phyloP scores from a whole-genome alignment of 2,329 filamentous ascomycete species.

The Talaromyces atroroseus region DNA sequence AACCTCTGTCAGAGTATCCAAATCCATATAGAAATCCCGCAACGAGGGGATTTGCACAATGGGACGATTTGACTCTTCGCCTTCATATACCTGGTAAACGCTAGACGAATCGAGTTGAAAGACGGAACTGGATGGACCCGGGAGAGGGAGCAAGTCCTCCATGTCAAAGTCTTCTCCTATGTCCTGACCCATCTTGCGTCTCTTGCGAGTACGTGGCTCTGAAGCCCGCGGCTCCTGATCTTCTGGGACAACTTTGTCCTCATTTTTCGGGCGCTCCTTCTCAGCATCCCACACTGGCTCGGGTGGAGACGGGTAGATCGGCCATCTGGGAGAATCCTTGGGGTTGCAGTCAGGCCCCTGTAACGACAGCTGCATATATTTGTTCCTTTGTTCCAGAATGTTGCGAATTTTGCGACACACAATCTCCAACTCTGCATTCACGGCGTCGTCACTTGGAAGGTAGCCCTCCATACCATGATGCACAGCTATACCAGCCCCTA shows the following conservation, averaged over 20 bases:
- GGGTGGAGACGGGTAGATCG: slow-evolving; percentile 84
- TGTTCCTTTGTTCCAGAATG: slow-evolving; percentile 79
- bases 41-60: slow-evolving; percentile 83
- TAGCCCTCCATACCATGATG: slow-evolving; percentile 59
- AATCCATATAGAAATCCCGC: slow-evolving; percentile 90
- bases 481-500: slow-evolving; percentile 55
- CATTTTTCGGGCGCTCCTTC: slow-evolving; percentile 6
- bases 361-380: slow-evolving; percentile 79
- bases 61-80: slow-evolving; percentile 60
- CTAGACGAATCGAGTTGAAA: slow-evolving; percentile 77
- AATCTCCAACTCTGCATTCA: slow-evolving; percentile 74
- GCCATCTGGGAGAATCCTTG: slow-evolving; percentile 75
- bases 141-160: slow-evolving; percentile 69
- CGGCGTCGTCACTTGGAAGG: slow-evolving; percentile 67
- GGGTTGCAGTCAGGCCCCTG: slow-evolving; percentile 82
- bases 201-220: slow-evolving; percentile 50
- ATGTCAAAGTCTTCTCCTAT: slow-evolving; percentile 91
- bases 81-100: slow-evolving; percentile 82
- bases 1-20: slow-evolving; percentile 80
- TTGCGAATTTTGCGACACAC: slow-evolving; percentile 91
- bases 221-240: slow-evolving; percentile 20
- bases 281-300: slow-evolving; percentile 79
- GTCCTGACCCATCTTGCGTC: slow-evolving; percentile 78
- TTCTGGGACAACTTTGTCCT: neutral
- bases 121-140: slow-evolving; percentile 62